Percentiles rank a stretch among this genome's conserved stretches.
These are phyloP conservation scores for Trichophyton schoenleinii DNA, from an alignment of 2,329 filamentous ascomycete species.

Conservation along the genomic window DNA sequence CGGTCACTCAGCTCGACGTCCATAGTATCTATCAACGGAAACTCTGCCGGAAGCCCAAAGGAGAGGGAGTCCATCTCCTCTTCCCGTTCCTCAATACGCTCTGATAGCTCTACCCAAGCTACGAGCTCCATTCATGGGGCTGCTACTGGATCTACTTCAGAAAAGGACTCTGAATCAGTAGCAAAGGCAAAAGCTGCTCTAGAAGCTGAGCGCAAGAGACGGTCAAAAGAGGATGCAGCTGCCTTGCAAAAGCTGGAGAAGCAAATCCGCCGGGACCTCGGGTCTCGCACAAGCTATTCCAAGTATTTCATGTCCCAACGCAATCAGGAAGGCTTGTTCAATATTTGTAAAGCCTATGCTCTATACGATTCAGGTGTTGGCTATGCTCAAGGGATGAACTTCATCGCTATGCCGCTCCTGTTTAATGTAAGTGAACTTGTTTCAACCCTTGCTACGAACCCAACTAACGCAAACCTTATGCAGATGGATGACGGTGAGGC, in stretches of 20 bases:
- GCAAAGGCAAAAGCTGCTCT: conserved; percentile 52
- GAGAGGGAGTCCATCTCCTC: conserved; percentile 56
- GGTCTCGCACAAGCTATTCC: conserved; percentile 86
- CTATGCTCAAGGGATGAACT: conserved; percentile 98
- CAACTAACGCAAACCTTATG: conserved; percentile 14
- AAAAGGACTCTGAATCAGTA: conserved; percentile 51
- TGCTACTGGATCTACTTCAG: conserved; percentile 45
- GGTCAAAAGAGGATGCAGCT: conserved; percentile 62
- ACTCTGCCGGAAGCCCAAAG: conserved; percentile 41
- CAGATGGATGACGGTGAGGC: conserved; percentile 95
- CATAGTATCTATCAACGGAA: conserved; percentile 31
- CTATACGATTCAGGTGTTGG: conserved; percentile 88
- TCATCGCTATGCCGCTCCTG: conserved; percentile 87
- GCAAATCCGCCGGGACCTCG: conserved; percentile 77
- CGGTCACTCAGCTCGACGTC: conserved; percentile 35
- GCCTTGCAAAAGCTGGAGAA: conserved; percentile 77
- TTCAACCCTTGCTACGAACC: conserved; percentile 1
- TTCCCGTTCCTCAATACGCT: conserved; percentile 74
- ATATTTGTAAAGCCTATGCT: conserved; percentile 93
- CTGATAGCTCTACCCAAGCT: conserved; percentile 55
- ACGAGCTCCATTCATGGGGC: conserved; percentile 44
- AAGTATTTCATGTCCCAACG: conserved; percentile 87
- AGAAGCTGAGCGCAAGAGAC: conserved; percentile 60
- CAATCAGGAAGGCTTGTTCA: conserved; percentile 85
- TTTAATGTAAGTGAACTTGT: conserved; percentile 58